Evolutionary conservation across 2,329 filamentous ascomycete species (phyloP).

Genomic region (Exophiala alcalophila): DNA sequence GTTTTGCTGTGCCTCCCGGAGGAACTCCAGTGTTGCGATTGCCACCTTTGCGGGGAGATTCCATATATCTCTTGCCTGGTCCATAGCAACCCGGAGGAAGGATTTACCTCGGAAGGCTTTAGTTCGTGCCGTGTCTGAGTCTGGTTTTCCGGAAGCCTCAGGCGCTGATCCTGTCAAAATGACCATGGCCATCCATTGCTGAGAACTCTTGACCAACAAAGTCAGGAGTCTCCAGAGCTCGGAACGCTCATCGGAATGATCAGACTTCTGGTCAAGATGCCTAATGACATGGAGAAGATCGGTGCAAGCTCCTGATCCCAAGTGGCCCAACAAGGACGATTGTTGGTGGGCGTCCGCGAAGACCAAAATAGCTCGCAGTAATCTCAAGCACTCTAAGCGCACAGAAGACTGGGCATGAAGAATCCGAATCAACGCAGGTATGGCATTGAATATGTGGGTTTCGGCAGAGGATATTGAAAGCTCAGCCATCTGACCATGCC

Average conservation of each 20-base stretch:
- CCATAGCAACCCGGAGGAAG: constrained; percentile 70
- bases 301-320: constrained; percentile 77
- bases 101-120: constrained; percentile 53
- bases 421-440: constrained; percentile 35
- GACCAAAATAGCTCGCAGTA: constrained; percentile 14
- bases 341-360: constrained; percentile 18
- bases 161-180: constrained; percentile 85
- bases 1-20: constrained; percentile 83
- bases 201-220: constrained; percentile 79
- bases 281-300: constrained; percentile 78
- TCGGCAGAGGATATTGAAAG: constrained; percentile 66
- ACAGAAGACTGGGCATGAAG: constrained; percentile 9
- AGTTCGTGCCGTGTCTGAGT: constrained; percentile 42
- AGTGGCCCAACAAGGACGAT: constrained; percentile 68
- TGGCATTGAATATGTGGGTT: constrained; percentile 74
- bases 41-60: constrained; percentile 63
- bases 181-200: constrained; percentile 95
- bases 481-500: constrained; percentile 63
- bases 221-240: constrained; percentile 83
- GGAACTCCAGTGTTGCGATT: constrained; percentile 77
- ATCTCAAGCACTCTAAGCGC: constrained; percentile 9
- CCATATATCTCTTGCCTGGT: constrained; percentile 64
- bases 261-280: constrained; percentile 63
- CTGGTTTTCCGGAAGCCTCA: constrained; percentile 62
- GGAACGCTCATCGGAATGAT: constrained; percentile 36